phyloP scores from a whole-genome alignment of 495 filamentous ascomycete genomes.

The Xylaria palmicola region DNA sequence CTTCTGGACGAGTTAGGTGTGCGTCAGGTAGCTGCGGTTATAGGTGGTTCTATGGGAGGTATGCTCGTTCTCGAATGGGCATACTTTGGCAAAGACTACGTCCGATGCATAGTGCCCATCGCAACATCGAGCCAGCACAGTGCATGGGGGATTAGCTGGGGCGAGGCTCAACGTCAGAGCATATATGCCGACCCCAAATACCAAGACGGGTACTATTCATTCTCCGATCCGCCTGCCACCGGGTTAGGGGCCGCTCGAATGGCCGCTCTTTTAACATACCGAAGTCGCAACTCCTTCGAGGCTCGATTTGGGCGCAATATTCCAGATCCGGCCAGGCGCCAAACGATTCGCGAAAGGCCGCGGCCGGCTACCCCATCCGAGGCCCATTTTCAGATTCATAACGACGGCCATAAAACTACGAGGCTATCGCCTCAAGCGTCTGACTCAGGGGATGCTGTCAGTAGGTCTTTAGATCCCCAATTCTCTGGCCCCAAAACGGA shows the following conservation, averaged over 20 bases:
- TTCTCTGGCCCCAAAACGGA: conserved; percentile 63
- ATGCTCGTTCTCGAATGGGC: conserved; percentile 97
- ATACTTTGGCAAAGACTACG: conserved; percentile 93
- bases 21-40: conserved; percentile 78
- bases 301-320: conserved; percentile 90
- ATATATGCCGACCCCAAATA: conserved; percentile 99
- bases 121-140: conserved; percentile 93
- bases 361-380: conserved; percentile 66
- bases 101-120: conserved; percentile 86
- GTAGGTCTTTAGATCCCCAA: conserved; percentile 62
- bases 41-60: conserved; percentile 97
- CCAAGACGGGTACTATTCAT: conserved; percentile 90
- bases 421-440: conserved; percentile 39
- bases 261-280: conserved; percentile 92
- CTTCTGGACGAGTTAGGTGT: conserved; percentile 89
- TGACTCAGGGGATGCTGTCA: conserved; percentile 36
- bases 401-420: conserved; percentile 77
- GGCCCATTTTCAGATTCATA: conserved; percentile 91
- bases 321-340: conserved; percentile 75
- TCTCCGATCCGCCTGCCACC: conserved; percentile 76
- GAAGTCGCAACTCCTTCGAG: conserved; percentile 95
- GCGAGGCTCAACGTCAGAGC: conserved; percentile 94
- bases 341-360: conserved; percentile 70
- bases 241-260: conserved; percentile 94
- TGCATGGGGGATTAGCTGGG: conserved; percentile 99